Conservation (phyloP, 441 rosid species). For the Erysimum cheiri region DNA sequence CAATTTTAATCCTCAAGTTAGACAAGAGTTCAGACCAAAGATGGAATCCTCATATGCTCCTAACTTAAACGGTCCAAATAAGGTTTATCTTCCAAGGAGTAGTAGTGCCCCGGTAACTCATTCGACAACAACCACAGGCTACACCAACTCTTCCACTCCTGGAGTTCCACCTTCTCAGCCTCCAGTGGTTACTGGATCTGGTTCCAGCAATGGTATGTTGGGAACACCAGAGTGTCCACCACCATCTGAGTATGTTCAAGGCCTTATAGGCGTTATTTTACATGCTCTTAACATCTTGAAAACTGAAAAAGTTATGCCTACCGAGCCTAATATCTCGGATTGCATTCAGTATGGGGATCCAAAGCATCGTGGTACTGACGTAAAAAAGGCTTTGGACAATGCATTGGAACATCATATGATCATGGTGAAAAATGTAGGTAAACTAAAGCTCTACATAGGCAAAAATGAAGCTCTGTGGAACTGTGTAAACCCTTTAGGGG, state of each 20-base stretch:
- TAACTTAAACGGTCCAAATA: constrained; percentile 45
- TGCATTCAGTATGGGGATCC: constrained; percentile 67
- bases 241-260: constrained; percentile 63
- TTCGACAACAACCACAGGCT: constrained; percentile 37
- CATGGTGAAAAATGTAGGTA: constrained; percentile 52
- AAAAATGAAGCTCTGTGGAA: constrained; percentile 62
- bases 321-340: constrained; percentile 63
- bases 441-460: constrained; percentile 58
- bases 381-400: constrained; percentile 62
- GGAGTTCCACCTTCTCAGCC: constrained; percentile 45
- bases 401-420: constrained; percentile 66
- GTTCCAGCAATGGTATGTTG: constrained; percentile 47
- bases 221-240: constrained; percentile 53
- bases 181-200: constrained; percentile 33
- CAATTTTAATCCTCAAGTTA: constrained; percentile 48
- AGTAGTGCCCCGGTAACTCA: constrained; percentile 44
- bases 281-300: constrained; percentile 64
- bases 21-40: constrained; percentile 51
- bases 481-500: constrained; percentile 66
- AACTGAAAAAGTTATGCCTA: constrained; percentile 63
- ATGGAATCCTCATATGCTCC: constrained; percentile 44
- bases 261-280: constrained; percentile 68
- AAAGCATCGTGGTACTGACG: constrained; percentile 56
- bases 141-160: constrained; percentile 47
- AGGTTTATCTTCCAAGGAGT: constrained; percentile 36